Evolutionary conservation across 192 early-diverging fungal species (phyloP).

Genomic region (Phlyctochytrium arcticum): DNA sequence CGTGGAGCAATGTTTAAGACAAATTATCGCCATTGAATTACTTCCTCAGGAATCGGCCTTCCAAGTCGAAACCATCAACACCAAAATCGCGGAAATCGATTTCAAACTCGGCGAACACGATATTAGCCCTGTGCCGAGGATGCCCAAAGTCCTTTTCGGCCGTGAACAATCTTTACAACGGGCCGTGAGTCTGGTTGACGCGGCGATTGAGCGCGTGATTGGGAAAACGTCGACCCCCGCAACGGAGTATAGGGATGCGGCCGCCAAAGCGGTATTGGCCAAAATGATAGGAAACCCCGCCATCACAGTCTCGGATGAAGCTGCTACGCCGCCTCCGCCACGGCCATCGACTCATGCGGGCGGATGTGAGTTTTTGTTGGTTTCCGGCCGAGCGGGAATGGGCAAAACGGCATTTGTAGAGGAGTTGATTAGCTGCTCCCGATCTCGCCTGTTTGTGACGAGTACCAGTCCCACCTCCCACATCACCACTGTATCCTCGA

Average conservation of each 20-base stretch:
- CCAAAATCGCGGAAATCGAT: background rate
- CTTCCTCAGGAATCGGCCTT: no score
- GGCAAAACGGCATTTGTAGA: background rate
- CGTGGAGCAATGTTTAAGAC: background rate
- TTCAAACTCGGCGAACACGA: background rate
- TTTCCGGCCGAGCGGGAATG: background rate
- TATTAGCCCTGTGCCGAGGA: background rate
- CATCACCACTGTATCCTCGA: background rate
- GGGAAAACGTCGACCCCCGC: background rate
- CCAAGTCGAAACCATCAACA: no score
- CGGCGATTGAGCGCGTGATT: background rate
- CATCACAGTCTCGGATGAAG: no score
- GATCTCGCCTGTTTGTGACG: background rate
- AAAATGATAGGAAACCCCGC: no score
- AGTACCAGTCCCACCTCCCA: background rate
- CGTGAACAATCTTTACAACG: background rate
- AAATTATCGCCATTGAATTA: no score
- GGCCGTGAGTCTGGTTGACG: background rate
- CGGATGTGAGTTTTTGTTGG: background rate
- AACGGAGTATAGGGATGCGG: no score
- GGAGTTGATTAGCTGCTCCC: background rate
- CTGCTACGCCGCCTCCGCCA: background rate
- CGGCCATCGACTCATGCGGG: background rate
- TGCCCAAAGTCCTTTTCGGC: background rate
- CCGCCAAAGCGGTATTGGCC: no score